phyloP scores from a whole-genome alignment of 345 rosid species.

The Corymbia maculata region DNA sequence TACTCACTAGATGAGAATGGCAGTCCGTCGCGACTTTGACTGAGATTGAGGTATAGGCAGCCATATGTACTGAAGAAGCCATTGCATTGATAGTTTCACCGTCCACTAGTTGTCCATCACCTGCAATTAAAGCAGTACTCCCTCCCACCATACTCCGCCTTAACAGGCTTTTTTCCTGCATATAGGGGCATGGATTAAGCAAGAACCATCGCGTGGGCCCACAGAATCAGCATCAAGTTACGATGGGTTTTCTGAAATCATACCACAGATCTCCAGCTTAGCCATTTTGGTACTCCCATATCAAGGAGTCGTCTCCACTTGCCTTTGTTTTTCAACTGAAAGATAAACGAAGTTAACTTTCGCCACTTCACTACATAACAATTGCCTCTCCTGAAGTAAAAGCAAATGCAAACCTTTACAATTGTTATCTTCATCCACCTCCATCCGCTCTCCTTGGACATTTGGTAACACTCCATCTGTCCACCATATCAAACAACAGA shows the following conservation, averaged over 20 bases:
- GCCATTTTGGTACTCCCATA: too few relatives aligned
- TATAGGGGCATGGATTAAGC: neutral
- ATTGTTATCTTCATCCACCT: neutral
- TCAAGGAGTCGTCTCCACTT: too few relatives aligned
- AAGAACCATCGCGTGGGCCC: neutral
- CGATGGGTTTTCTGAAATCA: neutral
- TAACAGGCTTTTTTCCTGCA: neutral
- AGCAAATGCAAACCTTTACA: neutral
- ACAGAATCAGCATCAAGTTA: neutral
- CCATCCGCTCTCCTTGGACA: neutral
- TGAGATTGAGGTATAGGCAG: neutral
- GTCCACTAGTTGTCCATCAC: neutral
- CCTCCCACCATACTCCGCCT: neutral
- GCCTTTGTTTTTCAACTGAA: neutral
- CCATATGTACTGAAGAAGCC: neutral
- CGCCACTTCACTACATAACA: neutral
- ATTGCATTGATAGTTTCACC: neutral
- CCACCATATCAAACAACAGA: neutral
- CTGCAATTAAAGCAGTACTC: neutral
- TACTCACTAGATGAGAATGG: neutral
- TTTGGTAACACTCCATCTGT: neutral
- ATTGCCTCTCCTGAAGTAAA: neutral
- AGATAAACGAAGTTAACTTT: neutral
- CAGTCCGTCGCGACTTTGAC: neutral
- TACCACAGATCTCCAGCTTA: neutral